Evolutionary conservation across 257 asterid genomes (phyloP).

Genomic region (Primulina huaijiensis): DNA sequence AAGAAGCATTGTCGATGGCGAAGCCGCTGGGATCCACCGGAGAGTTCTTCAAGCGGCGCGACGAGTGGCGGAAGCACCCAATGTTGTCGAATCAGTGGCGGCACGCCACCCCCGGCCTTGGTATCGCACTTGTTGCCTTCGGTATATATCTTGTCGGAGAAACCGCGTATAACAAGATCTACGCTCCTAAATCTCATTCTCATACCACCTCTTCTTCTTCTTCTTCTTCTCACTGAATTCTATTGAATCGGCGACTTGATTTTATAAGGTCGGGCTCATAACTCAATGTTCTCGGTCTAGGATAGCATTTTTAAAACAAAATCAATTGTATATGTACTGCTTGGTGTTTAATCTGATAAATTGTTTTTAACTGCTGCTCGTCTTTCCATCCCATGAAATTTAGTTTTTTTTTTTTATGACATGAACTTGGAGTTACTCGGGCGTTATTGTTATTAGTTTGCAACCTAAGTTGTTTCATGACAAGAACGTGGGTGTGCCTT

Average conservation of each 20-base stretch:
- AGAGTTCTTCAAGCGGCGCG: conserved; percentile 89
- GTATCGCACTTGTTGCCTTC: conserved; percentile 82
- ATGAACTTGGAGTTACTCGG: too few species aligned
- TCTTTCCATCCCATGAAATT: too few species aligned
- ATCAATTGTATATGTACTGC: background rate
- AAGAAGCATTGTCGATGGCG: conserved; percentile 38
- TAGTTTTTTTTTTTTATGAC: too few species aligned
- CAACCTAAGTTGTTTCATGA: too few species aligned
- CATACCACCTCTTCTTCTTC: conserved; percentile 45
- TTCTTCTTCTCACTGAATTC: conserved; percentile 48
- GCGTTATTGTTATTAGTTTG: too few species aligned
- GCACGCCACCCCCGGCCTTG: conserved; percentile 91
- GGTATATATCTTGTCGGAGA: conserved; percentile 69
- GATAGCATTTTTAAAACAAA: background rate
- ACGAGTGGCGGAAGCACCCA: conserved; percentile 95
- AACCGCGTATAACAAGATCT: conserved; percentile 55
- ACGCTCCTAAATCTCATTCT: conserved; percentile 61
- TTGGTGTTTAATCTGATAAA: background rate
- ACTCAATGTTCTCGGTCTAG: background rate
- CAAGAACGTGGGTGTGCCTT: too few species aligned
- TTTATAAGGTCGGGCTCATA: background rate
- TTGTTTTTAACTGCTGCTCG: background rate
- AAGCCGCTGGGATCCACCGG: conserved; percentile 78
- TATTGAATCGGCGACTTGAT: conserved; percentile 3
- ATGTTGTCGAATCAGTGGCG: conserved; percentile 84